Percentiles rank a stretch among this genome's conserved stretches.
Conservation (phyloP, 2,329 filamentous ascomycete species). For the Arachnomyces sp. region DNA sequence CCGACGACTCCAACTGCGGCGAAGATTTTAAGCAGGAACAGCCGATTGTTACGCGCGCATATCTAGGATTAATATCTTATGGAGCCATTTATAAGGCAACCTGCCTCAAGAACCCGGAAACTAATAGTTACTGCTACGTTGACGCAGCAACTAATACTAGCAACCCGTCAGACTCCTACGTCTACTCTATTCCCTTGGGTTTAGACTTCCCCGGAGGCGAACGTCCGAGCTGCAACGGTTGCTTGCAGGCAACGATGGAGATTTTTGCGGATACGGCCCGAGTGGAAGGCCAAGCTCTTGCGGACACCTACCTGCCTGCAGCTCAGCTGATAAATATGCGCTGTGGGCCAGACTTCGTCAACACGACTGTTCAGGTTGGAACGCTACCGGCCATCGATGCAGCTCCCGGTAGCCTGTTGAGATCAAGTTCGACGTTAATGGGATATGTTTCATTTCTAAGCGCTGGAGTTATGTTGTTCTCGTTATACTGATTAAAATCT, state of each 20-base stretch:
- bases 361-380: slow-evolving; percentile 36
- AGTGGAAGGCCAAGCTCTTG: slow-evolving; percentile 59
- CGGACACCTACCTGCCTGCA: slow-evolving; percentile 60
- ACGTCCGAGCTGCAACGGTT: slow-evolving; percentile 67
- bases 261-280: slow-evolving; percentile 65
- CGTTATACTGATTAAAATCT: slow-evolving; percentile 9
- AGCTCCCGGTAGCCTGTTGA: slow-evolving; percentile 1
- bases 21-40: slow-evolving; percentile 62
- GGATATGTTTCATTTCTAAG: not conserved
- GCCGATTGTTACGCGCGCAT: slow-evolving; percentile 64
- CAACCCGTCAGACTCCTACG: slow-evolving; percentile 63
- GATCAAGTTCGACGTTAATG: slow-evolving; percentile 4
- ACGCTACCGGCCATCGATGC: slow-evolving; percentile 8
- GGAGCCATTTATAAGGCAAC: slow-evolving; percentile 69
- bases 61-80: slow-evolving; percentile 70
- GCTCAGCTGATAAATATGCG: slow-evolving; percentile 64
- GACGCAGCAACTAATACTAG: slow-evolving; percentile 72
- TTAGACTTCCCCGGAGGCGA: slow-evolving; percentile 58
- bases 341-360: slow-evolving; percentile 51
- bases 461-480: slow-evolving; percentile 4
- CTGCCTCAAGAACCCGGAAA: slow-evolving; percentile 63
- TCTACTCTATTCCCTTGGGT: slow-evolving; percentile 82
- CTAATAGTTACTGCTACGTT: slow-evolving; percentile 68
- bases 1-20: slow-evolving; percentile 57
- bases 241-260: slow-evolving; percentile 72